Conservation (phyloP, 345 rosid species). For the Aegle marmelos region DNA sequence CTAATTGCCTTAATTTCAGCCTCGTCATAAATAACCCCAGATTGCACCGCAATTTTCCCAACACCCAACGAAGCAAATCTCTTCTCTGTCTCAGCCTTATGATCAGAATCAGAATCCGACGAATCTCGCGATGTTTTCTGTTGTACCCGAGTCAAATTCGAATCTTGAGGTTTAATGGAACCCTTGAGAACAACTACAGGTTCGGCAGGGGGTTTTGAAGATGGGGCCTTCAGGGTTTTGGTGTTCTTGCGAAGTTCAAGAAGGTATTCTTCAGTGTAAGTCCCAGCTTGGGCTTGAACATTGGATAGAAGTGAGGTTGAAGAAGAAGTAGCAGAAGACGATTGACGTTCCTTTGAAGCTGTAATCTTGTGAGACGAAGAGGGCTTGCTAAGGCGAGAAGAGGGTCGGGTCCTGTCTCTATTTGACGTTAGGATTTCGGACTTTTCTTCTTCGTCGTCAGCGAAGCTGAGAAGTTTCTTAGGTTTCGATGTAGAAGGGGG, state of each 20-base stretch:
- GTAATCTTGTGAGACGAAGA: constrained; percentile 60
- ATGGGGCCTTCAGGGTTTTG: constrained; percentile 51
- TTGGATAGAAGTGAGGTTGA: constrained; percentile 46
- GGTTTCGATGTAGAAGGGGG: constrained; percentile 44
- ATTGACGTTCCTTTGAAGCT: constrained; percentile 51
- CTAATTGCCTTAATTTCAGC: constrained; percentile 59
- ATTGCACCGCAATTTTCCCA: constrained; percentile 30
- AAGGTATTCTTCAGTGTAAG: constrained; percentile 82
- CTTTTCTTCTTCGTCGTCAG: constrained; percentile 69
- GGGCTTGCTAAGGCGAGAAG: constrained; percentile 40
- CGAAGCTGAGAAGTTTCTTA: constrained; percentile 81
- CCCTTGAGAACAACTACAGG: constrained; percentile 62
- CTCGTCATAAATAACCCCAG: constrained; percentile 35
- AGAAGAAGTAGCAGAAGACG: constrained; percentile 24
- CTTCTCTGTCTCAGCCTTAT: constrained; percentile 22
- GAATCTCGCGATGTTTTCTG: neutral
- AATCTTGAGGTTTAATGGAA: constrained; percentile 40
- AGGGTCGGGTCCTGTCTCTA: constrained; percentile 25
- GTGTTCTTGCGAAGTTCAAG: constrained; percentile 90
- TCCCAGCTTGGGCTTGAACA: constrained; percentile 82
- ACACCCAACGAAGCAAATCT: constrained; percentile 33
- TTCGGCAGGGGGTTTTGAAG: constrained; percentile 46
- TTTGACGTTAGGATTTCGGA: constrained; percentile 15
- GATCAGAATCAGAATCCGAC: constrained; percentile 10
- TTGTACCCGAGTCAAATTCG: neutral